Base-by-base conservation (phyloP, 371 early-diverging fungal genomes). In the Mucor circinelloides region DNA sequence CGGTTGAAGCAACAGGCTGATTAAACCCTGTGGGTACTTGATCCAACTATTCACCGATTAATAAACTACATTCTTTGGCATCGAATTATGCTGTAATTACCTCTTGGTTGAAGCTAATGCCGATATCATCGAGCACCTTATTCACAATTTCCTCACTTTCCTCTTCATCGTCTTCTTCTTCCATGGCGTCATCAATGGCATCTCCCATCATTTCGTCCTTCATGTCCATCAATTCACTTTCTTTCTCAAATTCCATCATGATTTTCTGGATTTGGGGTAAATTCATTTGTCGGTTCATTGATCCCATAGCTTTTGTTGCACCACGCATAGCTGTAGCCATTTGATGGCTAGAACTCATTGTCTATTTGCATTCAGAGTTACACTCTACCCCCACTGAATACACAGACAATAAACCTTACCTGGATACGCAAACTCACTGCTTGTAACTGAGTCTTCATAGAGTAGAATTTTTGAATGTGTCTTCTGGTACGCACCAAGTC, bases 141-240 rank as follows among this genome's bases (percentile, higher is more conserved):
- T 89, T 91, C 6, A 97, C 95, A 66, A 97, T 94, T 56, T 89
- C 85, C 6, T 98, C 97, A 58, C 91, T 82, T 72, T 97, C 97
- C 32, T 93, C 94, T 52, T 94, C 94, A 52, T 96, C 96, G 10
- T 92, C 92, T 32, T 94, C 96, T 66, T 94, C 97, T 40, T 94
- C 97, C 88, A 97, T 91, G 23, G 90, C 94, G 72, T 95, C 97
- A 68, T 98, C 97, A 56, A 98, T 95, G 15, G 94, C 94, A 69
- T 98, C 99, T 59, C 91, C 91, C 95, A 98, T 96, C 94, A 98
- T 92, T 71, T 96, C 97, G 63, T 95, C 95, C 82, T 97, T 97
- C 97, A 98, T 97, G 74, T 98, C 96, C 97, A 98, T 96, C 70
- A 95, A 76, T 72, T 96, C 97, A 36, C 87, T 87, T 83, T 98